Percentiles rank a stretch among this genome's conserved stretches.
Conservation (phyloP, 78 protist genomes). For the Cyanophora paradoxa region DNA sequence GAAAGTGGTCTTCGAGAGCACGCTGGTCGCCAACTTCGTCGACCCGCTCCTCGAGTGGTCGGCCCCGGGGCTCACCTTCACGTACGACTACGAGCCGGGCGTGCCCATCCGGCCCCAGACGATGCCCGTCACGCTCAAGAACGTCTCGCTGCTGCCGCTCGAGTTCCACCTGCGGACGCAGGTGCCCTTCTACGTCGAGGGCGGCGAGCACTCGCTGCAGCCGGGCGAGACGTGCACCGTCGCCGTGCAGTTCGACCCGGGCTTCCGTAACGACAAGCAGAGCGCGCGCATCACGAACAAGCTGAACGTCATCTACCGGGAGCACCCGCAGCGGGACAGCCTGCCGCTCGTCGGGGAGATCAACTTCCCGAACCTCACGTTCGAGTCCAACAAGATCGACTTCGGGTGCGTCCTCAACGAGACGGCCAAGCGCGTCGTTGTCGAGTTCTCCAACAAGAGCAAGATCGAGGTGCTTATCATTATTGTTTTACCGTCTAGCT, state of each 20-base stretch:
- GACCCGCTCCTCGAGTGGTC: constrained; percentile 28
- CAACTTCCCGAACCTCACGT: constrained; percentile 50
- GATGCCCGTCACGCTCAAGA: constrained; percentile 13
- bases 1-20: constrained; percentile 7
- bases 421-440: not conserved
- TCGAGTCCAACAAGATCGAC: constrained; percentile 1
- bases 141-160: constrained; percentile 41
- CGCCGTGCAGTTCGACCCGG: constrained; percentile 28
- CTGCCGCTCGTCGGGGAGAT: constrained; percentile 38
- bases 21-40: constrained; percentile 20
- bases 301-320: constrained; percentile 27
- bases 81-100: not conserved
- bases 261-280: constrained; percentile 20
- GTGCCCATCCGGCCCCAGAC: not conserved
- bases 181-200: constrained; percentile 40
- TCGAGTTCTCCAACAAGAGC: constrained; percentile 34
- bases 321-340: constrained; percentile 47
- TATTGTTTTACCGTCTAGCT: not conserved
- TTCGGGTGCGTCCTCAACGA: constrained; percentile 58
- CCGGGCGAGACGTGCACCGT: constrained; percentile 17
- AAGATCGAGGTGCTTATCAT: not conserved
- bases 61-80: constrained; percentile 1
- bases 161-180: constrained; percentile 3
- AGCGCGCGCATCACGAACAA: not conserved
- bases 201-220: constrained; percentile 21